Conservation (phyloP, 192 early-diverging fungal genomes). For the Coemansia sp. region DNA sequence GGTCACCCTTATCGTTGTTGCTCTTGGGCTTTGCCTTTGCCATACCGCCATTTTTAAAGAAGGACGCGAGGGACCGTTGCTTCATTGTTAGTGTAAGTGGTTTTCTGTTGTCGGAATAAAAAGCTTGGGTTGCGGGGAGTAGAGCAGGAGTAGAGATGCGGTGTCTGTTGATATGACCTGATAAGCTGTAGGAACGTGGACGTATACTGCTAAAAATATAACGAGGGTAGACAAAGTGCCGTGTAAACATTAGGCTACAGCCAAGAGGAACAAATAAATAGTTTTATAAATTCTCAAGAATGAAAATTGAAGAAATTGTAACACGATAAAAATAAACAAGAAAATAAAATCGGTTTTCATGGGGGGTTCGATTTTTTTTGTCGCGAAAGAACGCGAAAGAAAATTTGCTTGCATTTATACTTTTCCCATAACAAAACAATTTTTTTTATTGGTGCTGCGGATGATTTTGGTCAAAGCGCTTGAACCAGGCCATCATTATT, state of each 20-base stretch:
- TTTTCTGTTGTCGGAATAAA: background rate
- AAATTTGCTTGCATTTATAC: background rate
- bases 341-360: background rate
- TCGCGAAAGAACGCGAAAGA: background rate
- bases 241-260: background rate
- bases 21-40: constrained; percentile 17
- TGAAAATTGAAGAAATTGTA: background rate
- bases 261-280: background rate
- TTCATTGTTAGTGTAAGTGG: constrained; percentile 18
- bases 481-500: no score
- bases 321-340: background rate
- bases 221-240: background rate
- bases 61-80: constrained; percentile 33
- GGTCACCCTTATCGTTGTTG: background rate
- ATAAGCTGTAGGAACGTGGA: background rate
- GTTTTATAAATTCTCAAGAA: background rate
- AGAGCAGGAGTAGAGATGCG: background rate
- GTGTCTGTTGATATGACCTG: background rate
- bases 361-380: background rate
- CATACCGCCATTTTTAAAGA: constrained; percentile 27
- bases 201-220: background rate
- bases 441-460: background rate
- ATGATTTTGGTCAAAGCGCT: background rate
- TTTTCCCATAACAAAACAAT: background rate
- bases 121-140: background rate